Percentiles rank a stretch among this genome's conserved stretches.
phyloP scores from a whole-genome alignment of 2,329 filamentous ascomycete genomes.

The Sporothrix curviconia region DNA sequence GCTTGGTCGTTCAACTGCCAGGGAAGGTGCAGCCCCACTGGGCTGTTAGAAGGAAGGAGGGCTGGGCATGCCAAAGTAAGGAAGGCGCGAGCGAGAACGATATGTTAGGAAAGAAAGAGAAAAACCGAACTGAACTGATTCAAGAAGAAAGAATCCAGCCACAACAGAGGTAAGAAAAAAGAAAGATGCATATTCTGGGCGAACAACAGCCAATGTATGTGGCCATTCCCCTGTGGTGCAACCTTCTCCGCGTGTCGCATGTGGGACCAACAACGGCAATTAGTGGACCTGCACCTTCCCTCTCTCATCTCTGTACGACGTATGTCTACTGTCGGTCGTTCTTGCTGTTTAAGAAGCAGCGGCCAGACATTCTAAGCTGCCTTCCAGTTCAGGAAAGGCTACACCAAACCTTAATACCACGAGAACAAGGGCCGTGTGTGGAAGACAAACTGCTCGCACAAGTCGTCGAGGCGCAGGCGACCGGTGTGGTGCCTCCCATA shows the following conservation, averaged over 20 bases:
- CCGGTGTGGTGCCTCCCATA: background rate
- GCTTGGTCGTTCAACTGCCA: background rate
- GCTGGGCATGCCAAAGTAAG: too few species aligned
- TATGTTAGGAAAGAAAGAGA: too few species aligned
- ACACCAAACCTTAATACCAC: background rate
- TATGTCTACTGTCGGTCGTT: background rate
- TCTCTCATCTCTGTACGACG: background rate
- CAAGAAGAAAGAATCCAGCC: background rate
- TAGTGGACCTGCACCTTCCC: background rate
- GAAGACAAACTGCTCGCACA: too few species aligned
- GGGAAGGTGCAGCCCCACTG: background rate
- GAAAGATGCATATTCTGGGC: background rate
- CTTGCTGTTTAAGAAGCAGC: background rate
- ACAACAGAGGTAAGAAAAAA: background rate
- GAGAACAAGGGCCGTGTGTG: too few species aligned
- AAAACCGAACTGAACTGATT: background rate
- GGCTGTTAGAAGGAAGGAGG: too few species aligned
- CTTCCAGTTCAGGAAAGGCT: background rate
- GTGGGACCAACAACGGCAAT: too few species aligned
- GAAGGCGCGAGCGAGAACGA: too few species aligned
- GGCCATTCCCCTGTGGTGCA: background rate
- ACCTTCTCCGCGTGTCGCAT: background rate
- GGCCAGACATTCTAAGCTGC: background rate
- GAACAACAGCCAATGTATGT: constrained; percentile 6
- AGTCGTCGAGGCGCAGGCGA: background rate